Percentiles rank a stretch among this genome's conserved stretches.
Evolutionary conservation across 2,329 filamentous ascomycete species (phyloP).

Genomic region (Periglandula ipomoeae): DNA sequence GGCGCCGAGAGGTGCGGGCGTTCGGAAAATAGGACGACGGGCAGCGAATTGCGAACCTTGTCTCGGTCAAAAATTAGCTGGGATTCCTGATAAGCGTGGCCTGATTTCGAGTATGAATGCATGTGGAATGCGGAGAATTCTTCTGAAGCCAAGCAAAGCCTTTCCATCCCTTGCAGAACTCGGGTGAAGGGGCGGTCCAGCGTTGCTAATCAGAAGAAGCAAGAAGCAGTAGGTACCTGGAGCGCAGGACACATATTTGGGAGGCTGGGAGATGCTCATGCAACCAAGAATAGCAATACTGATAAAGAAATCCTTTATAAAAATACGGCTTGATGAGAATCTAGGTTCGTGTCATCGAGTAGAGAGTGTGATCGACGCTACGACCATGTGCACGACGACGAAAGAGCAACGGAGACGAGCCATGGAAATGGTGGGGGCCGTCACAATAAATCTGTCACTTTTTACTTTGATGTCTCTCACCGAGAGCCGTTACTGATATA

Average conservation of each 20-base stretch:
- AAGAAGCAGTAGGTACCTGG: neutral
- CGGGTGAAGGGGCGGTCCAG: neutral
- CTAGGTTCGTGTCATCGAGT: too few species aligned
- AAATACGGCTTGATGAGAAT: neutral
- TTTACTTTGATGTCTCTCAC: neutral
- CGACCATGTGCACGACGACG: neutral
- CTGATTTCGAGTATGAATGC: neutral
- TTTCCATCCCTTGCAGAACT: neutral
- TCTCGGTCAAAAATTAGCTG: neutral
- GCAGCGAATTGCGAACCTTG: neutral
- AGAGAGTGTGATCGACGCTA: neutral
- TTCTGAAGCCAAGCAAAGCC: neutral
- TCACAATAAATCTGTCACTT: neutral
- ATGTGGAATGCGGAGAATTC: neutral
- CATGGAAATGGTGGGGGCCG: too few species aligned
- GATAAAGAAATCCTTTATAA: neutral
- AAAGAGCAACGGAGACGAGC: neutral
- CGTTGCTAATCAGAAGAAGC: neutral
- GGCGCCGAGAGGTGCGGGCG: constrained; percentile 55
- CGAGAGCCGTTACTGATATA: neutral
- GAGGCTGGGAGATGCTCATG: neutral
- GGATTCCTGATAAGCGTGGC: neutral
- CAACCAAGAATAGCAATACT: neutral
- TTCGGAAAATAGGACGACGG: constrained; percentile 39
- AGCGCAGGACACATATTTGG: neutral